Evolutionary conservation across 768 basidiomycete genomes (phyloP), one percentile per base, ranked within the genome.

Genomic region (Termitomyces sp.): DNA sequence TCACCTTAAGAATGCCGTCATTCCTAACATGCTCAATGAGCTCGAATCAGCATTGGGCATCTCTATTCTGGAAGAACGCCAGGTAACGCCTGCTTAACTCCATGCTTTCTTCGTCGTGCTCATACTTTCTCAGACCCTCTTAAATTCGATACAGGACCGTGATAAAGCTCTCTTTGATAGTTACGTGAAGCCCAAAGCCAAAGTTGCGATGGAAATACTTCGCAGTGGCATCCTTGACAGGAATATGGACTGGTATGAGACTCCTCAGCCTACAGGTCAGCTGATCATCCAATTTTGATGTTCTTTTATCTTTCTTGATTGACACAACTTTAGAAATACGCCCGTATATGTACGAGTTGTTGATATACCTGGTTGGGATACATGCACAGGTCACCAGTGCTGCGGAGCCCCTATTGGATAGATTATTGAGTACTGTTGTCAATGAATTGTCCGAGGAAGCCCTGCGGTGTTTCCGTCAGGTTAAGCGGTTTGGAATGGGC

Each of bases 401-500:
- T 5, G 86, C 96, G 0, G 88, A 90, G 42, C 76, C 82, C 7
- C 80, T 96, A 39, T 78, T 98, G 25, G 84, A 92, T 41, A 84
- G 95, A n/a, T 85, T 86, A 25, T 74, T 98, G 42, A 84, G 85
- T 55, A 77, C 85, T 16, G 79, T 98, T 15, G 88, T 95, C 13
- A 88, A 92, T 56, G 87, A 89, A 55, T 74, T 96, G 16, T 89
- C 94, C 13, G 79, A 83, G 9, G 92, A 94, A 63, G 89, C 94
- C 0, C 75, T 98, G 52, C 79, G 77, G 13, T 91, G 87, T 69
- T 95, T 99, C 81, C 82, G 82, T 61, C 87, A 94, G 70, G 85
- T 98, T 39, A 88, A 87, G 64, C 81, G 87, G 46, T 98, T 97
- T 65, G 94, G 95, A 16, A 97, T 98, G 88, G 97, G 97, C 29